Base-by-base conservation (phyloP, 2,329 filamentous ascomycete species). In the Alternaria atra region DNA sequence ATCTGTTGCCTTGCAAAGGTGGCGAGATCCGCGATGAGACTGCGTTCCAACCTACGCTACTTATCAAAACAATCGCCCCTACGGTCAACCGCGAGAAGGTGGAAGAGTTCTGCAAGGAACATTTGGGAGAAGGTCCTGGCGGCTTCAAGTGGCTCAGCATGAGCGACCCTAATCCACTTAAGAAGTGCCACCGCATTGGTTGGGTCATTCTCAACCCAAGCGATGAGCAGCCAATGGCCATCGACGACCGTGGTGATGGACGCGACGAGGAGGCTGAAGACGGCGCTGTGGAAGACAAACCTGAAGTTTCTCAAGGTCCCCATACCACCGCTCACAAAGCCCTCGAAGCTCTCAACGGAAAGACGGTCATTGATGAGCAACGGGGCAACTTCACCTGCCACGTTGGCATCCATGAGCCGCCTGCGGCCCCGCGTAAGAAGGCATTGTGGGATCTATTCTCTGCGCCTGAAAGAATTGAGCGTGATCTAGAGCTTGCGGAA, bases 11-110 rank as follows among this genome's bases (percentile, higher is more conserved):
- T 34, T 90, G 89, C 40, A 89, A 88, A 66, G 92, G 91, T 29
- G 92, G 91, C 50, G 94, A 98, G 66, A 86, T 98, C 52, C 89
- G 93, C 37, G 95, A 99, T 74, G 94, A 97, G 68, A 91, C 91
- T 50, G 86, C 95, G 32, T 89, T 90, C 67, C 93, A 97, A 77
- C 95, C 95, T 13, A 97, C 96, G 0, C 85, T 99, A 17, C 87
- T 99, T 47, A 97, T 99, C 84, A 99, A 99, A 83, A 99, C 95
- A 0, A 93, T 99, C 73, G 94, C 95, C 5, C 95, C 95, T 7
- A 97, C 96, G 60, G 95, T 99, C 65, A 97, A 93, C 73, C 91
- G 95, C 39, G 89, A 91, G 51, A 98, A 97, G 73, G 87, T 99
- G 20, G 95, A 99, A 79, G 89, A 89, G 2, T 97, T 98, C 73